Evolutionary conservation across 2,329 filamentous ascomycete genomes (phyloP), one percentile per base, ranked within the genome.

Genomic region (Calcarisporium arbuscula): DNA sequence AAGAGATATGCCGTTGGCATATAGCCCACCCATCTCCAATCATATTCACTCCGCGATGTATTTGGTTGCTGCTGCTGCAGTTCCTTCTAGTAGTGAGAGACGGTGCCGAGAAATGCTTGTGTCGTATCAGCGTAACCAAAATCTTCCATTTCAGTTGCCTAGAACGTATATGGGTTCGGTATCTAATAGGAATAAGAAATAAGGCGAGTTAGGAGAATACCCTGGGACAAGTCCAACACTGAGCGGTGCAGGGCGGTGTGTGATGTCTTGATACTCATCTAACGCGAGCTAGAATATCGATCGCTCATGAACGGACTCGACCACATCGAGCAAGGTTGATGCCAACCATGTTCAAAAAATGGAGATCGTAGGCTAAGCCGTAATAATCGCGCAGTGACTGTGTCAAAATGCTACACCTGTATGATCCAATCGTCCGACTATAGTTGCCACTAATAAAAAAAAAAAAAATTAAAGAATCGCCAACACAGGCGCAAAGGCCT

Each of bases 131-230:
- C 39, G 29, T 50, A 49, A 5, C 34, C 19, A 12, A n/a, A 40
- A 40, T 14, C 30, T 26, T n/a, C 15, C 9, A 5, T 27, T 17
- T 2, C 17, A 15, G 11, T 42, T 32, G 6, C 31, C 29, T 15
- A 41, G 15, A 14, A 33, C 16, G 22, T 44, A 39, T 23, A 45
- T 41, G 5, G 40, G 38, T 19, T 41, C 39, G 9, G 34, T 43
- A 19, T 43, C 44, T 1, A 48, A 36, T 14, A 46, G 28, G 20
- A 43, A 46, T 16, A 48, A 35, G 16, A 46, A n/a, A n/a, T n/a
- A 44, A 11, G 35, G 43, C 10, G 38, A 46, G 19, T 38, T 35
- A 6, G 38, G 42, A 8, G 36, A 48, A n/a, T n/a, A n/a, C 5
- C 45, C 42, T 20, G 45, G 19, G n/a, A 31, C 34, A 15, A 42